Evolutionary conservation across 2,329 filamentous ascomycete genomes (phyloP).

Genomic region (Ascochyta pisi): DNA sequence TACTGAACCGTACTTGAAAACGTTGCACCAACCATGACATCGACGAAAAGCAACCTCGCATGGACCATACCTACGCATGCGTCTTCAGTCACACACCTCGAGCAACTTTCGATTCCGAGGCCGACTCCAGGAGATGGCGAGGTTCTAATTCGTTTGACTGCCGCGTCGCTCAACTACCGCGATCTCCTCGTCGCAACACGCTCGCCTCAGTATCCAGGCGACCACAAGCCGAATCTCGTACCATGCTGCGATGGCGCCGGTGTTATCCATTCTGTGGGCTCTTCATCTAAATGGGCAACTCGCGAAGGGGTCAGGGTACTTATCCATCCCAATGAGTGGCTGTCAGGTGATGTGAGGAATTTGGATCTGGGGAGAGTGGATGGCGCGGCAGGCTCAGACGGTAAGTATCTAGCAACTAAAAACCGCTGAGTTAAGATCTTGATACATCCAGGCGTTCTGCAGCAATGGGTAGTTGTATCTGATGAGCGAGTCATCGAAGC

Average conservation of each 20-base stretch:
- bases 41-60: constrained; percentile 5
- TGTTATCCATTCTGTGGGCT: constrained; percentile 31
- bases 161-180: constrained; percentile 35
- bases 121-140: constrained; percentile 14
- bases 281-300: constrained; percentile 23
- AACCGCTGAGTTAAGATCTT: neutral
- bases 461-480: constrained; percentile 29
- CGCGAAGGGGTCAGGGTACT: constrained; percentile 24
- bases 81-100: constrained; percentile 2
- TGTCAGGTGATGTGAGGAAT: constrained; percentile 23
- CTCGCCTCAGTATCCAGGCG: constrained; percentile 23
- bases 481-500: constrained; percentile 29
- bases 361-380: constrained; percentile 32
- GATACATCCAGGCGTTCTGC: constrained; percentile 9
- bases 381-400: constrained; percentile 21
- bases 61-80: constrained; percentile 13
- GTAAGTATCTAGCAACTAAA: constrained; percentile 36
- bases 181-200: constrained; percentile 25
- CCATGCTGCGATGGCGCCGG: constrained; percentile 33
- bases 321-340: constrained; percentile 25
- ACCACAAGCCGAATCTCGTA: constrained; percentile 21
- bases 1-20: too few species aligned
- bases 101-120: neutral
- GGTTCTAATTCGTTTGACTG: constrained; percentile 30
- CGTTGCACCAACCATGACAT: neutral